phyloP scores from a whole-genome alignment of 495 filamentous ascomycete genomes.

The Penicillium cataractarum region DNA sequence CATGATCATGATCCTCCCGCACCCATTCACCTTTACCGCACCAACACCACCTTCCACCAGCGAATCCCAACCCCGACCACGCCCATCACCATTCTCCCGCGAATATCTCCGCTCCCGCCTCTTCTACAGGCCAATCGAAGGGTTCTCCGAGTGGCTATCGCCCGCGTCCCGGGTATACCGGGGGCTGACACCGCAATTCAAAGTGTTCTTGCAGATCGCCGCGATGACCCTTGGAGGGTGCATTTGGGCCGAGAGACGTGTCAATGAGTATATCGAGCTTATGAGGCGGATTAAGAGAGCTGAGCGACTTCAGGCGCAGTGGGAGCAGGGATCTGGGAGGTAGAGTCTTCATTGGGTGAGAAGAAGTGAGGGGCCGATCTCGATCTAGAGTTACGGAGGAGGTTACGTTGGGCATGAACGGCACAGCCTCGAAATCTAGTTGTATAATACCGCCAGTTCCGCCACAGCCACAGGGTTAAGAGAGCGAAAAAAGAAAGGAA shows the following conservation, averaged over 20 bases:
- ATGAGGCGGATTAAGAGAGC: constrained; percentile 62
- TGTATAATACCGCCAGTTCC: neutral
- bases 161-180: constrained; percentile 72
- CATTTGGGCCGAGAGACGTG: constrained; percentile 77
- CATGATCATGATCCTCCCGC: constrained; percentile 51
- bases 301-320: constrained; percentile 62
- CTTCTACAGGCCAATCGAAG: constrained; percentile 48
- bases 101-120: constrained; percentile 42
- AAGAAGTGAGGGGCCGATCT: neutral
- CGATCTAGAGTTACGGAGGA: neutral
- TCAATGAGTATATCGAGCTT: constrained; percentile 64
- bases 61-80: constrained; percentile 25
- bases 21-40: constrained; percentile 48
- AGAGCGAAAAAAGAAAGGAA: neutral
- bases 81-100: constrained; percentile 41
- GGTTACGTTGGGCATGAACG: neutral
- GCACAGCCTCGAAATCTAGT: neutral
- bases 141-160: constrained; percentile 50
- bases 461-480: neutral
- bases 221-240: constrained; percentile 84
- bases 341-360: too few species aligned
- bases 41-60: constrained; percentile 25
- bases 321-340: constrained; percentile 43
- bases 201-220: constrained; percentile 88
- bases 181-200: constrained; percentile 85